Percentiles rank a stretch among this genome's conserved stretches.
phyloP scores from a whole-genome alignment of 371 early-diverging fungal species.

The Massospora cicadina region DNA sequence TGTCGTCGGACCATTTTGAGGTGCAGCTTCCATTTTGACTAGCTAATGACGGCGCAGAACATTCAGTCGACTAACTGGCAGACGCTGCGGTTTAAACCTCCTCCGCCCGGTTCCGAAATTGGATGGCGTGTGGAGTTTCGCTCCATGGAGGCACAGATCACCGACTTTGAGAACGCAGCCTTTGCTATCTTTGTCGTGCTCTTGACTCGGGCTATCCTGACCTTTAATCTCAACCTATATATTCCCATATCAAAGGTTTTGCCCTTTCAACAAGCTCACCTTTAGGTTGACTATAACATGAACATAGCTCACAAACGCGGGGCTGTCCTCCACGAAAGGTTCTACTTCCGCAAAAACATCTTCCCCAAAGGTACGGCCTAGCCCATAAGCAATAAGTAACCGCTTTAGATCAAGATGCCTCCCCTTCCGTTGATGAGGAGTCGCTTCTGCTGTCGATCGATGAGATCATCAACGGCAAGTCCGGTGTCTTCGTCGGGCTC shows the following conservation, averaged over 20 bases:
- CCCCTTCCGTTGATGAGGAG: conserved; percentile 27
- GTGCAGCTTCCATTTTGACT: conserved; percentile 17
- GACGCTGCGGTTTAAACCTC: conserved; percentile 97
- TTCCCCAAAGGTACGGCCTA: conserved; percentile 23
- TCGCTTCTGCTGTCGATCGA: conserved; percentile 68
- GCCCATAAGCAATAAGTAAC: neutral
- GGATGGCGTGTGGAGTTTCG: conserved; percentile 99
- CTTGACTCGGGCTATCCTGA: conserved; percentile 75
- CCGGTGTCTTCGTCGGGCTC: conserved; percentile 64
- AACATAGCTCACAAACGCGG: conserved; percentile 68
- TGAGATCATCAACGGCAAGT: conserved; percentile 90
- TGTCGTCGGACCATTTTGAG: conserved; percentile 89
- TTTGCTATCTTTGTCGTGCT: conserved; percentile 88
- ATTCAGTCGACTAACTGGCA: conserved; percentile 99
- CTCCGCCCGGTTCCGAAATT: conserved; percentile 69
- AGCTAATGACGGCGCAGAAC: conserved; percentile 33
- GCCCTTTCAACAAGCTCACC: neutral
- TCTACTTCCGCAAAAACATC: conserved; percentile 77
- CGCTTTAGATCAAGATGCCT: neutral
- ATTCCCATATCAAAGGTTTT: conserved; percentile 80
- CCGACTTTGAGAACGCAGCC: conserved; percentile 97
- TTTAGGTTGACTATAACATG: conserved; percentile 90
- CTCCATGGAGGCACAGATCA: conserved; percentile 94
- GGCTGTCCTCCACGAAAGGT: conserved; percentile 61
- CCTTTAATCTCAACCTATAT: conserved; percentile 86